A percentile compares a stretch with the other conserved stretches of the same genome.
Evolutionary conservation across 2,329 filamentous ascomycete genomes (phyloP).

Genomic region (Hypoxylon sp.): DNA sequence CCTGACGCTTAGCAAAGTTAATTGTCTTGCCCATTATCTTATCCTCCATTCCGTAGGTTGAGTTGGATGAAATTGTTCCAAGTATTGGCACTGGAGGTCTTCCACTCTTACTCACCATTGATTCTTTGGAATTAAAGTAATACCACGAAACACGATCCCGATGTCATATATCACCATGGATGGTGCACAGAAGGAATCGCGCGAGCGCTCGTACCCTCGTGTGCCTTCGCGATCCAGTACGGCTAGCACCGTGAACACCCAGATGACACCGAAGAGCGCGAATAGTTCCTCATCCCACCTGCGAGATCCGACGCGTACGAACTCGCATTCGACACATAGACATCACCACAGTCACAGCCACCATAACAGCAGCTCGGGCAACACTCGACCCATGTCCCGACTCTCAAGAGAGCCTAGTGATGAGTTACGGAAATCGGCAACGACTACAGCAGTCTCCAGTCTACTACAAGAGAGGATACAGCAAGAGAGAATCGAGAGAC

Average conservation of each 20-base stretch:
- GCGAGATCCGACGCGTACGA: constrained; percentile 49
- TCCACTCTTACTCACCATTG: background rate
- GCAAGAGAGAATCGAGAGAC: constrained; percentile 58
- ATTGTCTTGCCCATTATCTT: no score
- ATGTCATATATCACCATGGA: constrained; percentile 39
- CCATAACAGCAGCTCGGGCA: constrained; percentile 46
- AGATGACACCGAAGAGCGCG: constrained; percentile 52
- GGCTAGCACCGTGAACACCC: constrained; percentile 51
- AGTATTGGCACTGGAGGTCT: background rate
- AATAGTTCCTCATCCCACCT: constrained; percentile 54
- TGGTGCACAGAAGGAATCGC: constrained; percentile 35
- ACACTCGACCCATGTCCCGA: constrained; percentile 51
- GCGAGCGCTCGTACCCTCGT: constrained; percentile 49
- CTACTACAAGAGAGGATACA: constrained; percentile 66
- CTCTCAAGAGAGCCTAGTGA: constrained; percentile 54
- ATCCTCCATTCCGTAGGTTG: background rate
- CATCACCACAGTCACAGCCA: constrained; percentile 53
- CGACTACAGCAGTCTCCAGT: constrained; percentile 54
- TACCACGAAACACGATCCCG: background rate
- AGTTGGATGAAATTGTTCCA: background rate
- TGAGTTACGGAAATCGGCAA: constrained; percentile 53
- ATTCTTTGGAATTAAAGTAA: background rate
- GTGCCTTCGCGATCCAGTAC: constrained; percentile 56
- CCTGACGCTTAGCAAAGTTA: no score
- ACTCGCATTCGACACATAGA: constrained; percentile 50